phyloP scores from a whole-genome alignment of 2,329 filamentous ascomycete species.

The Arachnomyces sp. region DNA sequence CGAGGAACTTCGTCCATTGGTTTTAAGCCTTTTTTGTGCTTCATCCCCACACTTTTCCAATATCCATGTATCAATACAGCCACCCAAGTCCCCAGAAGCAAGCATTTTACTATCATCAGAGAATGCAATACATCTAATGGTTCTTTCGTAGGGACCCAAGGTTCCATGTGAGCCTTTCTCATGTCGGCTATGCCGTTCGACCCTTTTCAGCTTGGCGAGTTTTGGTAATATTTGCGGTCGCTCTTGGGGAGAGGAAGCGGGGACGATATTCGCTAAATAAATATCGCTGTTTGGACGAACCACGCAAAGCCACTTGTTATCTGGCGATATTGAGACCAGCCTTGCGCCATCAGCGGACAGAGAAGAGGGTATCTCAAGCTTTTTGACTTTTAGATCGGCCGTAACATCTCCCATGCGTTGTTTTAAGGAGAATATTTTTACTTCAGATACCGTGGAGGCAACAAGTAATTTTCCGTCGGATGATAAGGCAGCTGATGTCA shows the following conservation, averaged over 20 bases:
- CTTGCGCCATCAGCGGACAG: slow-evolving; percentile 59
- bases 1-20: slow-evolving; percentile 28
- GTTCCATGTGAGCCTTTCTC: slow-evolving; percentile 55
- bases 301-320: slow-evolving; percentile 39
- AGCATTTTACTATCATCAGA: slow-evolving; percentile 73
- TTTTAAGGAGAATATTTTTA: slow-evolving; percentile 69
- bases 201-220: slow-evolving; percentile 32
- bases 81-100: slow-evolving; percentile 71
- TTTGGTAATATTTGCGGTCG: slow-evolving; percentile 40
- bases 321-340: slow-evolving; percentile 47
- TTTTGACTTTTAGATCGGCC: slow-evolving; percentile 61
- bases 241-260: slow-evolving; percentile 32
- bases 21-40: slow-evolving; percentile 29
- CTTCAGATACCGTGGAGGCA: slow-evolving; percentile 64
- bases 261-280: slow-evolving; percentile 44
- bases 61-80: slow-evolving; percentile 81
- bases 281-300: slow-evolving; percentile 56
- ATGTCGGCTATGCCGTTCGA: slow-evolving; percentile 23
- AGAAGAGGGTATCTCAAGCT: slow-evolving; percentile 56
- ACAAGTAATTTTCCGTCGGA: slow-evolving; percentile 64
- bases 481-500: slow-evolving; percentile 67
- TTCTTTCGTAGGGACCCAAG: slow-evolving; percentile 68
- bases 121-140: slow-evolving; percentile 67
- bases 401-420: slow-evolving; percentile 45
- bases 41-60: slow-evolving; percentile 52